Evolutionary conservation across 2,329 filamentous ascomycete genomes (phyloP).

Genomic region (Dryadomyces sulphureus): DNA sequence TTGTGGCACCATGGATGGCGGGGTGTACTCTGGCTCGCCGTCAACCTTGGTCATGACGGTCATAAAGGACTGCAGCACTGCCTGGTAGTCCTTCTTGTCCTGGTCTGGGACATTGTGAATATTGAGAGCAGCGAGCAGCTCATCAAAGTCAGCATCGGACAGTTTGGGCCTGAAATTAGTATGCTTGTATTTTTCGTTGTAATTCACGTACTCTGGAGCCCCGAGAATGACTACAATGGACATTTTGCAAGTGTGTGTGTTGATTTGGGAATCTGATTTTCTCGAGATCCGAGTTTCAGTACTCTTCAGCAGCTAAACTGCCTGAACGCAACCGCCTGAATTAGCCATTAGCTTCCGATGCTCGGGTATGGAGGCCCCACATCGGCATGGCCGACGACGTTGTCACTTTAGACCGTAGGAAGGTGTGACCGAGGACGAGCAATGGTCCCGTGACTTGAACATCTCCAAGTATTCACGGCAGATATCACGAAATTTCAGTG

Average conservation of each 20-base stretch:
- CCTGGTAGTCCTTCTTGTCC: constrained; percentile 15
- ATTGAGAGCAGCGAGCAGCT: constrained; percentile 9
- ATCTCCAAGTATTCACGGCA: no score
- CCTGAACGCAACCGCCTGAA: no score
- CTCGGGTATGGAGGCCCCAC: no score
- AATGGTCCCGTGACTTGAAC: no score
- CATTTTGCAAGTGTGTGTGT: constrained; percentile 3
- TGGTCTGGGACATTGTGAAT: constrained; percentile 8
- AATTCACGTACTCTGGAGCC: neutral
- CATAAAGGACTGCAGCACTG: constrained; percentile 15
- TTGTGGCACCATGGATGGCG: constrained; percentile 10
- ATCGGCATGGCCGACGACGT: no score
- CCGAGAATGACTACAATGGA: constrained; percentile 7
- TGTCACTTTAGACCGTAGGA: no score
- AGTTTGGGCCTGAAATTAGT: neutral
- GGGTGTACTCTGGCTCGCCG: constrained; percentile 14
- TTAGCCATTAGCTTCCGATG: no score
- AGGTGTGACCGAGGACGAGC: no score
- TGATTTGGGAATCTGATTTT: no score
- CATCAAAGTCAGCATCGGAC: neutral
- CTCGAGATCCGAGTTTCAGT: neutral
- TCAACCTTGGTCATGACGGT: constrained; percentile 14
- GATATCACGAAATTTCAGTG: no score
- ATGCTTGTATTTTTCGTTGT: neutral
- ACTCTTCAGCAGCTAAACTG: no score